Evolutionary conservation across 192 early-diverging fungal species (phyloP).

Genomic region (Podila epigama): DNA sequence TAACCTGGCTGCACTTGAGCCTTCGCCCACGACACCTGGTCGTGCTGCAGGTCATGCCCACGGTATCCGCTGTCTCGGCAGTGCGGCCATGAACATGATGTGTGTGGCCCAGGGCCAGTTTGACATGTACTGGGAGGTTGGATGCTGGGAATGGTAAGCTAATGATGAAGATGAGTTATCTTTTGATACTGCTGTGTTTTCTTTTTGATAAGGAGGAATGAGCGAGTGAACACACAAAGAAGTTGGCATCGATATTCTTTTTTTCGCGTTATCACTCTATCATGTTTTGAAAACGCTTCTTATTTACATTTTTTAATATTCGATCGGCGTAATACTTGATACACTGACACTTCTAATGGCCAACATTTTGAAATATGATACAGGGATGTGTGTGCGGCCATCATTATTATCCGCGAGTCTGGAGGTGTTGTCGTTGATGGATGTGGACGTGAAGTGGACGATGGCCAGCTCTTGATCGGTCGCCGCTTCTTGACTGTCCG

Average conservation of each 20-base stretch:
- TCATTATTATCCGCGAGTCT: conserved; percentile 82
- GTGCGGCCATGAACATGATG: conserved; percentile 81
- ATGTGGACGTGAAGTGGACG: conserved; percentile 34
- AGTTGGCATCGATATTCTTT: too few species aligned
- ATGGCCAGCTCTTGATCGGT: conserved; percentile 52
- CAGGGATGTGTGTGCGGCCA: conserved; percentile 93
- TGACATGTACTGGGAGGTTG: conserved; percentile 94
- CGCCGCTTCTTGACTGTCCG: conserved; percentile 65
- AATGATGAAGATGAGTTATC: not conserved
- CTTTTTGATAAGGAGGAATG: not conserved
- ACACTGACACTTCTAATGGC: not conserved
- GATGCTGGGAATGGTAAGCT: conserved; percentile 68
- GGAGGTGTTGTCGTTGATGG: conserved; percentile 82
- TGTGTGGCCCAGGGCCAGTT: conserved; percentile 81
- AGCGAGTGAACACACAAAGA: not conserved
- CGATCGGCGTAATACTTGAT: too few species aligned
- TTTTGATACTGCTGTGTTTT: too few species aligned
- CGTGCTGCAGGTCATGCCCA: conserved; percentile 63
- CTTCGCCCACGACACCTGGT: conserved; percentile 31
- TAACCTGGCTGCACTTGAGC: conserved; percentile 65
- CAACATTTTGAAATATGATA: not conserved
- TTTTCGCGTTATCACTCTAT: not conserved
- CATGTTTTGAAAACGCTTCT: too few species aligned
- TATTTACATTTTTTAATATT: too few species aligned
- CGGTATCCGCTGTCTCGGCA: conserved; percentile 80